Conservation (phyloP, 2,329 filamentous ascomycete genomes). For the Fusarium sp. region DNA sequence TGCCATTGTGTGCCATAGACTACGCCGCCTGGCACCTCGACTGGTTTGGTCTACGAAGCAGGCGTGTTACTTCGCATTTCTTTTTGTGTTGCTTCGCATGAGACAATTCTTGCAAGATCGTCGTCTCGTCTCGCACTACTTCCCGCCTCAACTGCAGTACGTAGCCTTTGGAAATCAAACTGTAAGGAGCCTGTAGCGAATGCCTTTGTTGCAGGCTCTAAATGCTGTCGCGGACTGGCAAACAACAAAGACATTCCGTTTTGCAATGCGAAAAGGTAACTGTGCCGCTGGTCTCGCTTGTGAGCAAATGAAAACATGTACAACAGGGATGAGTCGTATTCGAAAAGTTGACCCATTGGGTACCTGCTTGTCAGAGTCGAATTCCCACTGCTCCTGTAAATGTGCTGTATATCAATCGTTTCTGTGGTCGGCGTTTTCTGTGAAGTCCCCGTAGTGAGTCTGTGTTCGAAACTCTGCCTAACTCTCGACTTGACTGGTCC, state of each 20-base stretch:
- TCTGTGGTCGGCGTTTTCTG: not conserved
- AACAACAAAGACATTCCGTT: not conserved
- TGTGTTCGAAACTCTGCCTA: not conserved
- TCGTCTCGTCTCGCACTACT: constrained; percentile 2
- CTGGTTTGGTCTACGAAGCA: not conserved
- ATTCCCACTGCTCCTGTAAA: not conserved
- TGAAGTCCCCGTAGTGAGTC: not conserved
- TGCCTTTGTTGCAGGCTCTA: not conserved
- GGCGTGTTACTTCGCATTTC: not conserved
- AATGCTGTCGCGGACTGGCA: not conserved
- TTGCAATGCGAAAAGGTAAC: not conserved
- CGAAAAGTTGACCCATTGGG: not conserved
- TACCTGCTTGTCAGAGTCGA: not conserved
- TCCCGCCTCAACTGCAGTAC: not conserved
- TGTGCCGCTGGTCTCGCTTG: not conserved
- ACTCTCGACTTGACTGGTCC: not conserved
- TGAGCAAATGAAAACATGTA: not conserved
- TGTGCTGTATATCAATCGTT: not conserved
- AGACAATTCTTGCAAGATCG: not conserved
- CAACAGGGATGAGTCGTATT: not conserved
- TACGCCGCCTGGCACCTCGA: not conserved
- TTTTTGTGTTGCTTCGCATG: constrained; percentile 2
- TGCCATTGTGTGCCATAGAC: not conserved
- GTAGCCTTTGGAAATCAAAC: not conserved
- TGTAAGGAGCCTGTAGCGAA: not conserved